phyloP scores from a whole-genome alignment of 2,329 filamentous ascomycete species.

The Fusarium liriodendri region DNA sequence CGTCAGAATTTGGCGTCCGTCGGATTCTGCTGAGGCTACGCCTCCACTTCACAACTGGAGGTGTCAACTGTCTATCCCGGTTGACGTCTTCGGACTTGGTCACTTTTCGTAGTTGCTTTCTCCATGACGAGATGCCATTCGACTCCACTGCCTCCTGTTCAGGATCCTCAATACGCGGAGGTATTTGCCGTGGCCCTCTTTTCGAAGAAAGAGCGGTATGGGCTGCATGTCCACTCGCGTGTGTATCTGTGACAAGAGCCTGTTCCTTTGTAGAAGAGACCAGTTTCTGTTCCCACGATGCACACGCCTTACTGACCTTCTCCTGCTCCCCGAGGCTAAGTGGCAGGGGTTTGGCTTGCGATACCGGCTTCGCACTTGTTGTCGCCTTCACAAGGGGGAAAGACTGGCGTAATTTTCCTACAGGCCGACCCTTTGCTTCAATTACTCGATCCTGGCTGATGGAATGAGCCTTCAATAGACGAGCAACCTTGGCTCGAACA shows the following conservation, averaged over 20 bases:
- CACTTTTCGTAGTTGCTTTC: slow-evolving; percentile 40
- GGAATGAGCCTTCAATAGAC: slow-evolving; percentile 18
- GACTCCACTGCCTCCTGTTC: slow-evolving; percentile 7
- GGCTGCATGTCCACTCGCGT: background rate
- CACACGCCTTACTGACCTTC: background rate
- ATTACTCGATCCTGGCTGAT: slow-evolving; percentile 17
- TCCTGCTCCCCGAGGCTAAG: background rate
- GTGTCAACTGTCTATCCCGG: slow-evolving; percentile 17
- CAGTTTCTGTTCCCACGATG: slow-evolving; percentile 2
- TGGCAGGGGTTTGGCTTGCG: background rate
- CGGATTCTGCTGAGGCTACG: slow-evolving; percentile 38
- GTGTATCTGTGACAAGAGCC: background rate
- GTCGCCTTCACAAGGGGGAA: background rate
- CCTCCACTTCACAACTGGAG: slow-evolving; percentile 35
- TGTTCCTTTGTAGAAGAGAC: background rate
- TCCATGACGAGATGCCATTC: slow-evolving; percentile 34
- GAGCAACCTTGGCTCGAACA: slow-evolving; percentile 26
- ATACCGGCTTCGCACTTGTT: background rate
- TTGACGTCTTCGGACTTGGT: slow-evolving; percentile 30
- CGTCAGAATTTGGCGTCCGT: slow-evolving; percentile 21
- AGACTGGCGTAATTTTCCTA: background rate
- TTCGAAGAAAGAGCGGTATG: slow-evolving; percentile 5
- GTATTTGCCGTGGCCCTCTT: slow-evolving; percentile 15
- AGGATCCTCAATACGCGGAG: slow-evolving; percentile 1
- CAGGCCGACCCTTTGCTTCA: background rate